Evolutionary conservation across 148 eudicot genomes (phyloP).

Genomic region (Diospyros kaki): DNA sequence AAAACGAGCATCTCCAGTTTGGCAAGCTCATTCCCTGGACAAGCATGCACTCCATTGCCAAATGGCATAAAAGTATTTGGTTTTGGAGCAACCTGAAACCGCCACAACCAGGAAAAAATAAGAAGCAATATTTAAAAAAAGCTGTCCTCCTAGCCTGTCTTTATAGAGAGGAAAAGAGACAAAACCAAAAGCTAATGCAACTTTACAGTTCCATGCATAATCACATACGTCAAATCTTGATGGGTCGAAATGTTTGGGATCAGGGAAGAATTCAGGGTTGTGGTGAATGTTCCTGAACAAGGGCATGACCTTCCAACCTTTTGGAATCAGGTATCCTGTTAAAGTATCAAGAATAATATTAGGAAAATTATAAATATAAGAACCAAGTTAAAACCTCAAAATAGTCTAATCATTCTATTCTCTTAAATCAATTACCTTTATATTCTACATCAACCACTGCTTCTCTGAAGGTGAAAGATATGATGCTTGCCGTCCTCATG

Average conservation of each 20-base stretch:
- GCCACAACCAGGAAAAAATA: constrained; percentile 11
- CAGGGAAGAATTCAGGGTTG: constrained; percentile 58
- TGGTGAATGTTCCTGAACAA: constrained; percentile 90
- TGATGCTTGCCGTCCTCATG: constrained; percentile 84
- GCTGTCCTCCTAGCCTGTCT: too few relatives aligned
- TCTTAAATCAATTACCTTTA: constrained; percentile 40
- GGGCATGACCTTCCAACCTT: constrained; percentile 97
- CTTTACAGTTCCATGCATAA: too few relatives aligned
- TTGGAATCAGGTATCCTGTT: constrained; percentile 83
- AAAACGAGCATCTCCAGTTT: constrained; percentile 73
- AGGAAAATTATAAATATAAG: too few relatives aligned
- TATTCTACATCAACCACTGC: constrained; percentile 78
- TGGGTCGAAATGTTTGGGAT: constrained; percentile 66
- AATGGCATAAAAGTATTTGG: constrained; percentile 87
- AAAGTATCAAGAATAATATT: too few relatives aligned
- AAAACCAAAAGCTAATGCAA: too few relatives aligned
- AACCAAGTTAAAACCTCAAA: too few relatives aligned
- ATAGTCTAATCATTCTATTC: too few relatives aligned
- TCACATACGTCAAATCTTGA: constrained; percentile 75
- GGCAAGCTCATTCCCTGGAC: constrained; percentile 92
- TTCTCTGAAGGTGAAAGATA: constrained; percentile 84
- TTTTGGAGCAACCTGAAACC: constrained; percentile 55
- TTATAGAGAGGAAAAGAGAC: constrained; percentile 8
- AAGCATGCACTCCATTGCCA: constrained; percentile 85
- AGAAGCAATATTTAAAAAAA: neutral